Percentiles rank a stretch among this genome's conserved stretches.
Evolutionary conservation across 495 filamentous ascomycete species (phyloP).

Genomic region (Trichocladium uniseriatum): DNA sequence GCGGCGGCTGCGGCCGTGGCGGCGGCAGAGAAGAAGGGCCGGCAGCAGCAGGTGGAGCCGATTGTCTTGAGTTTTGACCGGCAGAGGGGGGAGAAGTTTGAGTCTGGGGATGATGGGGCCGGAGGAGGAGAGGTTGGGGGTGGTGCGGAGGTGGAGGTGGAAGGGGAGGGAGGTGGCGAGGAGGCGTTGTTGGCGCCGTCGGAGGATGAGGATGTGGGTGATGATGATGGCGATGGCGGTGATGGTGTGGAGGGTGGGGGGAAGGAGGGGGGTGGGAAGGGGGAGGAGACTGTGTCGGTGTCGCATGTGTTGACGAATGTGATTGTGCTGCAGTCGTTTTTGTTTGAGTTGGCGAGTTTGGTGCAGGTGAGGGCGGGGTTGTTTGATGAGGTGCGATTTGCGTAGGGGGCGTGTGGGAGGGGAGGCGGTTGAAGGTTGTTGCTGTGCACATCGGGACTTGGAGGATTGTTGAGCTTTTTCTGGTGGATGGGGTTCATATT

Average conservation of each 20-base stretch:
- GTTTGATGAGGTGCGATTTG: conserved; percentile 77
- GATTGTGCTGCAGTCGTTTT: conserved; percentile 70
- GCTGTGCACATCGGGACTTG: background rate
- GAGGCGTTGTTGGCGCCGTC: conserved; percentile 25
- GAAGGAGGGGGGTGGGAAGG: conserved; percentile 15
- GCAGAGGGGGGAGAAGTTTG: conserved; percentile 14
- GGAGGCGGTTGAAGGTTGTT: background rate
- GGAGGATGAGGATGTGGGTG: conserved; percentile 36
- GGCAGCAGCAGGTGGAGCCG: conserved; percentile 21
- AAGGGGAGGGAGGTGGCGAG: conserved; percentile 16
- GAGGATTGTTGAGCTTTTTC: background rate
- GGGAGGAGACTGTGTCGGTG: conserved; percentile 48
- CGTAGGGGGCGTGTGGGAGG: conserved; percentile 17
- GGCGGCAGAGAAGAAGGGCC: background rate
- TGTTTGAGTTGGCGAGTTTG: conserved; percentile 79
- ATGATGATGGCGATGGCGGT: background rate
- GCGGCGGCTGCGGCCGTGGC: too few relatives aligned
- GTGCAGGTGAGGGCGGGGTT: conserved; percentile 77
- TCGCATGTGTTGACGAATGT: conserved; percentile 81
- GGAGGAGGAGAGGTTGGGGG: too few relatives aligned
- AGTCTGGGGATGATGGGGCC: conserved; percentile 11
- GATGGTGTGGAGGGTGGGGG: conserved; percentile 5
- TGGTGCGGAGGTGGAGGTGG: too few relatives aligned
- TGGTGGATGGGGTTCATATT: background rate
- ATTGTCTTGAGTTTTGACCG: conserved; percentile 33